Conservation (phyloP, 306 rosid genomes). For the Alnus glutinosa region DNA sequence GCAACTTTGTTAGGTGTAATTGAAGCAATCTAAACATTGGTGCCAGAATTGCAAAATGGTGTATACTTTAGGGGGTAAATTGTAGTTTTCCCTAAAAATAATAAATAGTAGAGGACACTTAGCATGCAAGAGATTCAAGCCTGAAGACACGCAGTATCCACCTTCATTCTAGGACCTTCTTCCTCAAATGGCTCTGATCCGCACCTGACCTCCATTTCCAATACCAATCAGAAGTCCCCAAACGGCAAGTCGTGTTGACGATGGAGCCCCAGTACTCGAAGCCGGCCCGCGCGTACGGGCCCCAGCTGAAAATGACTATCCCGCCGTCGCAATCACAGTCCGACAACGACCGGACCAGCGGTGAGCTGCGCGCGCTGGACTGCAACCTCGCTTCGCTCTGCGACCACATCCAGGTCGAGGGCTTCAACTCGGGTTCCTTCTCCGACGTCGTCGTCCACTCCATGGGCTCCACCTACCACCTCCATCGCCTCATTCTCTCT, state of each 20-base stretch:
- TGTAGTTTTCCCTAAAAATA: too few species aligned
- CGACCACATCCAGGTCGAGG: conserved; percentile 90
- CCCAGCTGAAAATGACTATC: conserved; percentile 58
- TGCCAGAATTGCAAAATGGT: too few species aligned
- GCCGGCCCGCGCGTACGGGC: conserved; percentile 43
- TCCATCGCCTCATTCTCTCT: conserved; percentile 91
- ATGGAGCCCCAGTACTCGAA: conserved; percentile 49
- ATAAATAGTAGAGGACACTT: too few species aligned
- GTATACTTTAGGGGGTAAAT: too few species aligned
- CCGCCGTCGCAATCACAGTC: conserved; percentile 60
- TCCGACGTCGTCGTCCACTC: conserved; percentile 84
- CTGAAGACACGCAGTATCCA: background rate
- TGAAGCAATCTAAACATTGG: too few species aligned
- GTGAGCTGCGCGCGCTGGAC: conserved; percentile 77
- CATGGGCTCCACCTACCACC: conserved; percentile 85
- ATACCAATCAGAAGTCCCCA: background rate
- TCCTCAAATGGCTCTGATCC: background rate
- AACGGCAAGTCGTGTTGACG: background rate
- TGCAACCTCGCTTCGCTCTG: conserved; percentile 95
- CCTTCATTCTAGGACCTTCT: background rate
- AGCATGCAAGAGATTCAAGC: too few species aligned
- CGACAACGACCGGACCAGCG: conserved; percentile 62
- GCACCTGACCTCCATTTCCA: background rate
- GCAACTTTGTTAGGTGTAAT: too few species aligned
- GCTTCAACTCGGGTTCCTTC: conserved; percentile 84